Percentiles rank a stretch among this genome's conserved stretches.
These are phyloP conservation scores for Herpotrichia juniperi DNA, from an alignment of 2,329 filamentous ascomycete genomes.

Conservation along the genomic window DNA sequence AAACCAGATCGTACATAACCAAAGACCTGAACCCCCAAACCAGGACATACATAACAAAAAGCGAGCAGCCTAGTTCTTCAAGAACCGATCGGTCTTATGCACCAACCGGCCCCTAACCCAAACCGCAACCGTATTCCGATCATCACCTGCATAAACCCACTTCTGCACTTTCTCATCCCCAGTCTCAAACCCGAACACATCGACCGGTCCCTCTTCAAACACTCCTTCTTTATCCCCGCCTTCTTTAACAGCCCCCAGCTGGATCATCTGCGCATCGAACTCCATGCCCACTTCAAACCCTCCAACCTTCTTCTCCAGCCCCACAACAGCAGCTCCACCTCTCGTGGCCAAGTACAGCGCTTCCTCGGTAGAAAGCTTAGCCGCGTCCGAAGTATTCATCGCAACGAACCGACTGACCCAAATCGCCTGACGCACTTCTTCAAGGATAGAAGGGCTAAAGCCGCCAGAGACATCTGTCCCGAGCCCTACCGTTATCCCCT, in stretches of 20 bases:
- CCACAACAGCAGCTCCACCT: slow-evolving; percentile 85
- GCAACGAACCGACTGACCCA: slow-evolving; percentile 77
- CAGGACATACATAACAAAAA: too few species aligned
- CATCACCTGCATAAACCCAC: slow-evolving; percentile 94
- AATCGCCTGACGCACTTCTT: slow-evolving; percentile 80
- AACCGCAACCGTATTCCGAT: slow-evolving; percentile 84
- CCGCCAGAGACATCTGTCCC: slow-evolving; percentile 93
- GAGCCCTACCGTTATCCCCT: slow-evolving; percentile 79
- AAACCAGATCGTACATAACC: too few species aligned
- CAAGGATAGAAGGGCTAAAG: slow-evolving; percentile 80
- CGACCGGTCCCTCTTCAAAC: slow-evolving; percentile 69
- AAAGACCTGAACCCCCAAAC: too few species aligned
- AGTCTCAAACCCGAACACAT: slow-evolving; percentile 90
- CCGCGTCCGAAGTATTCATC: slow-evolving; percentile 56
- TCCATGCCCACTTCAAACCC: slow-evolving; percentile 85
- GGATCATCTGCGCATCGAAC: slow-evolving; percentile 88
- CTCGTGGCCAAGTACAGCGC: slow-evolving; percentile 83
- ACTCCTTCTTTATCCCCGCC: slow-evolving; percentile 40
- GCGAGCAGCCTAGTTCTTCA: too few species aligned
- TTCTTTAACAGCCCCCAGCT: slow-evolving; percentile 56
- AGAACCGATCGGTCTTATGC: slow-evolving; percentile 55
- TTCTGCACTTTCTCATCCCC: slow-evolving; percentile 88
- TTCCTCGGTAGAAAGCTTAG: slow-evolving; percentile 82
- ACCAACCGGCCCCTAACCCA: slow-evolving; percentile 89
- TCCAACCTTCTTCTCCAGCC: slow-evolving; percentile 74